Conservation (phyloP, 2,329 filamentous ascomycete genomes). For the Penicillium brasilianum region DNA sequence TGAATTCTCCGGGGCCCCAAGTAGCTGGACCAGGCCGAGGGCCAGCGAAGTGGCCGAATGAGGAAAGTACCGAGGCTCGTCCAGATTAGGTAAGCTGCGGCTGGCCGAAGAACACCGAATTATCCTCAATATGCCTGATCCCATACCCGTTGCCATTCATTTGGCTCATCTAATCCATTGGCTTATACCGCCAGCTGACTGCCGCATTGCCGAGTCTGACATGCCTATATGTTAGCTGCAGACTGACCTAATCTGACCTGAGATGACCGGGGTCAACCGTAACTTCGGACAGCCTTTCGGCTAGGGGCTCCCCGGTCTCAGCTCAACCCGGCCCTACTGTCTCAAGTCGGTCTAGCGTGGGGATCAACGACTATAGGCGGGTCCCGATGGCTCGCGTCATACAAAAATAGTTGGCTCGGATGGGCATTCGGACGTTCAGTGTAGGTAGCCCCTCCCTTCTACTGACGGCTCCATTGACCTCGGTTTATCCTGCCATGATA, state of each 20-base stretch:
- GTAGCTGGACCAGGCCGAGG: conserved; percentile 25
- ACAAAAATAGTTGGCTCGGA: not conserved
- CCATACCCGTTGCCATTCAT: not conserved
- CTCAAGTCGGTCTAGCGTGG: not conserved
- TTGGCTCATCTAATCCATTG: not conserved
- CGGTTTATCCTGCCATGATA: not conserved
- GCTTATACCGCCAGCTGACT: not conserved
- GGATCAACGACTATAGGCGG: conserved; percentile 6
- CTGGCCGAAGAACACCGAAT: conserved; percentile 21
- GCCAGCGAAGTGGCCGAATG: conserved; percentile 13
- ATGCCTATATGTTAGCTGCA: not conserved
- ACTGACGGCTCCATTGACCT: not conserved
- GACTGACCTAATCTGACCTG: not conserved
- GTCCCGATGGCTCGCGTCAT: not conserved
- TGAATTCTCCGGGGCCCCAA: conserved; percentile 8
- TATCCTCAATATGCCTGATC: not conserved
- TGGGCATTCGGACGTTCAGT: too few species aligned
- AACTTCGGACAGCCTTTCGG: conserved; percentile 4
- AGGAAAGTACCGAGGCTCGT: conserved; percentile 27
- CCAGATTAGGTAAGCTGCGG: conserved; percentile 16
- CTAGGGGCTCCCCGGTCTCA: conserved; percentile 23
- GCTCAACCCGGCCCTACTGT: conserved; percentile 12
- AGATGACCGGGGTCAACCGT: not conserved
- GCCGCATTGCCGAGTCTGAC: not conserved
- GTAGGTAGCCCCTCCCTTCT: not conserved